A percentile compares a stretch with the other conserved stretches of the same genome.
These are phyloP conservation scores for Kurtzmaniella natalensis DNA, from an alignment of 1,139 yeast species.

Conservation along the genomic window DNA sequence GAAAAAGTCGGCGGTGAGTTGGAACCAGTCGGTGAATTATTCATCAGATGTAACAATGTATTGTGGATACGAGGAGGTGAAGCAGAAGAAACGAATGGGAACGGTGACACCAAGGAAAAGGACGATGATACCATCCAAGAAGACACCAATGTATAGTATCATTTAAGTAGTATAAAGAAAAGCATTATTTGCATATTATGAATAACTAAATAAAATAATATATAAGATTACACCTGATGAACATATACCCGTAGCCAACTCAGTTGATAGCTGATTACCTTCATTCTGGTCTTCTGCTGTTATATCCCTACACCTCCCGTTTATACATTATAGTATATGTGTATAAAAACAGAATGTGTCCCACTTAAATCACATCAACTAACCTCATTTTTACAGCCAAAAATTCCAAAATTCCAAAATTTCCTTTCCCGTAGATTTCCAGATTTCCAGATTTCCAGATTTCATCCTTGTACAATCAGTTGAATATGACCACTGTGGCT, in stretches of 20 bases:
- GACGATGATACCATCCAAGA: not conserved
- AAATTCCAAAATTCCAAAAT: too few species aligned
- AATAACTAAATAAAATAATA: too few species aligned
- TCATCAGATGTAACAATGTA: constrained; percentile 81
- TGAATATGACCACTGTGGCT: constrained; percentile 23
- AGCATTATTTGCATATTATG: not conserved
- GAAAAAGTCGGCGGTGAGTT: constrained; percentile 46
- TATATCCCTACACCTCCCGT: too few species aligned
- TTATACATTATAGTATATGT: too few species aligned
- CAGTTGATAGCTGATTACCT: too few species aligned
- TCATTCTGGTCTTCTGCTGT: too few species aligned
- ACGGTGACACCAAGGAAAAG: constrained; percentile 2
- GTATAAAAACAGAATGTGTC: too few species aligned
- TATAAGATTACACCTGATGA: too few species aligned
- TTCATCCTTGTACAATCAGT: constrained; percentile 15
- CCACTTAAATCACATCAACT: too few species aligned
- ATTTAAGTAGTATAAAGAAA: not conserved
- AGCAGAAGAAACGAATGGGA: constrained; percentile 11
- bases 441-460: constrained; percentile 1
- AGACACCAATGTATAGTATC: not conserved
- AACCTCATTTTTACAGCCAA: too few species aligned
- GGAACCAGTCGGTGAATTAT: constrained; percentile 77
- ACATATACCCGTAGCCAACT: too few species aligned
- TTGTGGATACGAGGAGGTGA: constrained; percentile 53
- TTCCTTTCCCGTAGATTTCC: not conserved